Conservation (phyloP, 192 early-diverging fungal species). For the Gaertneriomyces sp. region DNA sequence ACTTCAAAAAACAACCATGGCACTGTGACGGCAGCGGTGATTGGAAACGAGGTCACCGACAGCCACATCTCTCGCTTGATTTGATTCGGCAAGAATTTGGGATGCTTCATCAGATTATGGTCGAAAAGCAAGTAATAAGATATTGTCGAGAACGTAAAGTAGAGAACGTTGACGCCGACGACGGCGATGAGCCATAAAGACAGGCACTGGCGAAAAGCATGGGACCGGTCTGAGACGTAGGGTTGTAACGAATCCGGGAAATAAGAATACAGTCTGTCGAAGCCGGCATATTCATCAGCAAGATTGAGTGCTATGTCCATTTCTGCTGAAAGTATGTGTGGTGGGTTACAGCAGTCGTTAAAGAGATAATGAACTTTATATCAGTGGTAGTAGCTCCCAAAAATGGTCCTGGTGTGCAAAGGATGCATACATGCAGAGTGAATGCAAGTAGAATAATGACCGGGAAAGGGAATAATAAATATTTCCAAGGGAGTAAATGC, state of each 20-base stretch:
- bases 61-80: slow-evolving; percentile 80
- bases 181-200: slow-evolving; percentile 70
- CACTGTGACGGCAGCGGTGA: slow-evolving; percentile 75
- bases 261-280: slow-evolving; percentile 30
- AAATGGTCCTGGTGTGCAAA: no score
- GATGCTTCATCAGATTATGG: slow-evolving; percentile 83
- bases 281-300: slow-evolving; percentile 35
- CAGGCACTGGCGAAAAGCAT: slow-evolving; percentile 66
- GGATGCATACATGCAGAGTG: no score
- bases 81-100: slow-evolving; percentile 89
- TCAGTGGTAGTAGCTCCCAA: no score
- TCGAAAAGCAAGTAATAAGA: slow-evolving; percentile 89
- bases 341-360: no score
- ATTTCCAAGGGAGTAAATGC: no score
- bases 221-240: slow-evolving; percentile 52
- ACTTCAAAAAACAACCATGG: slow-evolving; percentile 93
- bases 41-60: slow-evolving; percentile 73
- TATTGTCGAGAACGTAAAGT: slow-evolving; percentile 70
- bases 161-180: slow-evolving; percentile 73
- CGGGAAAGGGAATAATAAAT: no score
- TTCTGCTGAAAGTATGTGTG: no score
- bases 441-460: no score
- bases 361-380: no score
- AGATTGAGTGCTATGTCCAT: slow-evolving; percentile 37
- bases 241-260: slow-evolving; percentile 34